phyloP scores from a whole-genome alignment of 164 flowering plant genomes.

The Piper longum region DNA sequence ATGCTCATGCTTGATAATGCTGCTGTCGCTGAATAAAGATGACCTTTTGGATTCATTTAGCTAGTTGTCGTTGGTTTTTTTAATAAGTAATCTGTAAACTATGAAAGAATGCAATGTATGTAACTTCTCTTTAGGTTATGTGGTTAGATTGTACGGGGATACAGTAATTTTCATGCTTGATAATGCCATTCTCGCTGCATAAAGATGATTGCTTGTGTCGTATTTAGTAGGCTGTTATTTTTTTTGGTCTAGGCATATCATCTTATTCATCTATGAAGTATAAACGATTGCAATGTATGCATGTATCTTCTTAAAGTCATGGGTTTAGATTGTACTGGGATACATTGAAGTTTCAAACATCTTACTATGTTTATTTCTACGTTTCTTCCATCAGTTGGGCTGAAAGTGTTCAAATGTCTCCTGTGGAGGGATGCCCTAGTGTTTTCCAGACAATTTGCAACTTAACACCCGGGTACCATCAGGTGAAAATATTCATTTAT shows the following conservation, averaged over 20 bases:
- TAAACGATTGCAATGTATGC: not conserved
- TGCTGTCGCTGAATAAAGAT: not conserved
- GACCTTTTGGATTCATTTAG: not conserved
- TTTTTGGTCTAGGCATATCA: not conserved
- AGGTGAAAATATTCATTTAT: slow-evolving; percentile 26
- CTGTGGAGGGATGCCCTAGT: slow-evolving; percentile 76
- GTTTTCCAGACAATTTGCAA: slow-evolving; percentile 67
- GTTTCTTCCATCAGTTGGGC: slow-evolving; percentile 46
- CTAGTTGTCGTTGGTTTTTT: not conserved
- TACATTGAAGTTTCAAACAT: not conserved
- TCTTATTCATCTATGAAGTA: not conserved
- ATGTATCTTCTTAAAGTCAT: not conserved
- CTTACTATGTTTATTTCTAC: not conserved
- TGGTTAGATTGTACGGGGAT: no score
- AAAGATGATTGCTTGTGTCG: not conserved
- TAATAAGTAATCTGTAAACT: not conserved
- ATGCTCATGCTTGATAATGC: not conserved
- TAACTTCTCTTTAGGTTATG: no score
- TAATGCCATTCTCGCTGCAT: not conserved
- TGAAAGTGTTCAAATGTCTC: slow-evolving; percentile 61
- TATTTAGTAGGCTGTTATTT: no score
- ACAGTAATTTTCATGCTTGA: not conserved
- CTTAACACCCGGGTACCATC: slow-evolving; percentile 65
- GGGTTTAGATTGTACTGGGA: not conserved
- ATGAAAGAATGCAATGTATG: no score